Evolutionary conservation across 306 rosid species (phyloP).

Genomic region (Hippophae rhamnoides): DNA sequence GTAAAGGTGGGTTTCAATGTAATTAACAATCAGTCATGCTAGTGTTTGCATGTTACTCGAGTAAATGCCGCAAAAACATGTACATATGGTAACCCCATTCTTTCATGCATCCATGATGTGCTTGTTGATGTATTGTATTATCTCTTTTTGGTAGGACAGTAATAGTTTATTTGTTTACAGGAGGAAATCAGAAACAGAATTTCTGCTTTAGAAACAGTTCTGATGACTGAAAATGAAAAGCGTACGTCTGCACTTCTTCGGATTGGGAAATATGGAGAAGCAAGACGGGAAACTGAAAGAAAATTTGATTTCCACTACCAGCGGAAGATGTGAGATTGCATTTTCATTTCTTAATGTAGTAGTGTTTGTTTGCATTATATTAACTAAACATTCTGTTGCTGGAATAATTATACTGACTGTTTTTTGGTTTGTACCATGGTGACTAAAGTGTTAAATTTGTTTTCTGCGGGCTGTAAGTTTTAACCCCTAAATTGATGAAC

Average conservation of each 20-base stretch:
- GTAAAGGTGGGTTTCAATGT: constrained; percentile 41
- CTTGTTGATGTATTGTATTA: neutral
- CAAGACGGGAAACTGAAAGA: constrained; percentile 64
- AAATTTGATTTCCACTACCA: constrained; percentile 74
- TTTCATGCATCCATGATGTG: too few relatives aligned
- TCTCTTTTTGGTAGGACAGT: constrained; percentile 1
- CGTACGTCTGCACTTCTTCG: constrained; percentile 40
- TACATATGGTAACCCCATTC: too few relatives aligned
- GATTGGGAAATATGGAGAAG: constrained; percentile 63
- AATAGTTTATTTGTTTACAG: constrained; percentile 28
- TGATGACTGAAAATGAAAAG: constrained; percentile 43
- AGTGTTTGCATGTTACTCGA: too few relatives aligned
- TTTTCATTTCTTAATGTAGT: neutral
- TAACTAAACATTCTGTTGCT: too few relatives aligned
- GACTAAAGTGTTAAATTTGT: too few relatives aligned
- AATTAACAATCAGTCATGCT: neutral
- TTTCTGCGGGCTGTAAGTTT: too few relatives aligned
- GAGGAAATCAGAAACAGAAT: constrained; percentile 67
- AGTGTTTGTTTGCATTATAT: too few relatives aligned
- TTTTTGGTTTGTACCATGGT: too few relatives aligned
- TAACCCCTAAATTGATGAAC: too few relatives aligned
- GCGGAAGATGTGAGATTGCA: constrained; percentile 59
- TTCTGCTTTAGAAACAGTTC: constrained; percentile 49
- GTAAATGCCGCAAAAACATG: too few relatives aligned
- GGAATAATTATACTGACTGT: too few relatives aligned